These are phyloP conservation scores for Theobroma grandiflorum DNA, from an alignment of 441 rosid species.

Conservation along the genomic window DNA sequence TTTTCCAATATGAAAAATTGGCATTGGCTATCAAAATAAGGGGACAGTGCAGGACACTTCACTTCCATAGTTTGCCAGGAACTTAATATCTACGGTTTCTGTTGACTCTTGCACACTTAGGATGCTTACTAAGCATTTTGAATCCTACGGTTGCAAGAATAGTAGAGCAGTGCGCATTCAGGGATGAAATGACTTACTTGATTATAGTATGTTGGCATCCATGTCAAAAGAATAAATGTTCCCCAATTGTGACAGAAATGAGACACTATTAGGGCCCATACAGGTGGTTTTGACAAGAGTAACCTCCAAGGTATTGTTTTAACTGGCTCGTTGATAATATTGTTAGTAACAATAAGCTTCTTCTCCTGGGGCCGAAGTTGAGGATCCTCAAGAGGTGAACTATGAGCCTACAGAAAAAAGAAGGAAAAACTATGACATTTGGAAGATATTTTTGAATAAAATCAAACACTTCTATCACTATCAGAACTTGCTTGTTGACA, in stretches of 20 bases:
- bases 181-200: constrained; percentile 58
- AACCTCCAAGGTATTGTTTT: constrained; percentile 83
- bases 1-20: neutral
- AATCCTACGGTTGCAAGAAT: constrained; percentile 2
- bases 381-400: constrained; percentile 86
- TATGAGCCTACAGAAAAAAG: constrained; percentile 64
- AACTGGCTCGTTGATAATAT: constrained; percentile 70
- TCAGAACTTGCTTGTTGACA: neutral
- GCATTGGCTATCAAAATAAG: neutral
- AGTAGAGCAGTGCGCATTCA: neutral
- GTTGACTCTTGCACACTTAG: neutral
- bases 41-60: neutral
- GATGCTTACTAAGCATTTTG: neutral
- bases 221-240: constrained; percentile 89
- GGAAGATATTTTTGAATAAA: neutral
- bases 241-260: constrained; percentile 98
- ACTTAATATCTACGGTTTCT: neutral
- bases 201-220: constrained; percentile 97
- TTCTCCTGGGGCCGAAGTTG: constrained; percentile 75
- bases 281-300: constrained; percentile 86
- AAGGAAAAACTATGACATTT: constrained; percentile 13
- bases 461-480: neutral
- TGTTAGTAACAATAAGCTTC: constrained; percentile 60
- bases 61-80: neutral
- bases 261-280: constrained; percentile 82